A percentile compares a stretch with the other conserved stretches of the same genome.
Evolutionary conservation across 1,284 basidiomycete genomes (phyloP).

Genomic region (Megacollybia platyphylla): DNA sequence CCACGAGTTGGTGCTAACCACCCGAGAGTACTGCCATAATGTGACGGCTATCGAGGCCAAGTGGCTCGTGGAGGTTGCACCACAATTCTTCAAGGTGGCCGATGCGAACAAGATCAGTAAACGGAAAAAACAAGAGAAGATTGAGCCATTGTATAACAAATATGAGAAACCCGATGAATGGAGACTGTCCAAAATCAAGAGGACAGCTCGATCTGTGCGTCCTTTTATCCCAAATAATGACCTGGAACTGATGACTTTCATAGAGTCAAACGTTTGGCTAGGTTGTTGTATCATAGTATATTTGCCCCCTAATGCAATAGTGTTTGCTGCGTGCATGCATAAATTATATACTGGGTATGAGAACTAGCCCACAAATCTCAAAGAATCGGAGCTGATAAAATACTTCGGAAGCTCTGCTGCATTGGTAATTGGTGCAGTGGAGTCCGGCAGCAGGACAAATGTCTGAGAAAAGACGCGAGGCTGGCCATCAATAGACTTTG

Average conservation of each 20-base stretch:
- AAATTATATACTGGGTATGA: background rate
- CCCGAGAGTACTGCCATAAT: constrained; percentile 90
- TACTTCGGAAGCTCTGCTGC: constrained; percentile 68
- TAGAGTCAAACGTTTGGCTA: constrained; percentile 76
- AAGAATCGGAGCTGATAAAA: constrained; percentile 61
- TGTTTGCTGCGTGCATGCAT: constrained; percentile 1
- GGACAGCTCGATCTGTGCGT: constrained; percentile 73
- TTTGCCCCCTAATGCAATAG: background rate
- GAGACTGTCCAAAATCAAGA: constrained; percentile 80
- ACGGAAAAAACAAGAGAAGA: constrained; percentile 95
- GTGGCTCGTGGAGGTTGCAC: constrained; percentile 97
- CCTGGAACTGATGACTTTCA: constrained; percentile 9
- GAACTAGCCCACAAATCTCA: constrained; percentile 63
- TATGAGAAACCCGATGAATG: constrained; percentile 87
- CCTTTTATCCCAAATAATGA: constrained; percentile 3
- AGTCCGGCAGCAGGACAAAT: constrained; percentile 72
- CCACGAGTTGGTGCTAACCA: constrained; percentile 49
- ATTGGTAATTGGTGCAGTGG: constrained; percentile 44
- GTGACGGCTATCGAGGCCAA: constrained; percentile 96
- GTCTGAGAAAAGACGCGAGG: constrained; percentile 78
- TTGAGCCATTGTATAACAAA: constrained; percentile 85
- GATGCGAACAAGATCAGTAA: constrained; percentile 95
- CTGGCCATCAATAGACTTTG: constrained; percentile 54
- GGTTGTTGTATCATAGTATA: constrained; percentile 13
- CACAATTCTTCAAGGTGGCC: constrained; percentile 95